Evolutionary conservation across 345 rosid genomes (phyloP), one percentile per base, ranked within the genome.

Genomic region (Sisymbrium altissimum): DNA sequence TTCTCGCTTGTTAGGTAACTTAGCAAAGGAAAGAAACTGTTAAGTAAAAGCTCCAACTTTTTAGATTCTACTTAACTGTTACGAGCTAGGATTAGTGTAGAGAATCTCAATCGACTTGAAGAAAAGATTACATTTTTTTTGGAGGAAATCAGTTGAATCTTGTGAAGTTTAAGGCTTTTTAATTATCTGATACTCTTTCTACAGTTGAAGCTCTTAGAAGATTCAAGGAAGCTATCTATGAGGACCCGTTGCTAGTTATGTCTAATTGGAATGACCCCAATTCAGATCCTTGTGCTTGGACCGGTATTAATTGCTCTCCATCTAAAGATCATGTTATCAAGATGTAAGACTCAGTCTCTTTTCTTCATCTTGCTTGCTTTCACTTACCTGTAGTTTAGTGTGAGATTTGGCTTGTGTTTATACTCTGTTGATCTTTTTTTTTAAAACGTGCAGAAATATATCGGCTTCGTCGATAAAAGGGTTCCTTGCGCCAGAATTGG

Each of bases 251-350:
- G 55, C 59, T 80, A 78, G 88, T 88, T 80, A 81, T 90, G 76
- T 85, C 96, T 52, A 88, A 82, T 77, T 96, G 98, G 98, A 86
- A 92, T 81, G 79, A 81, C 58, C 81, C 87, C 54, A 89, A 85
- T 82, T 86, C 85, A 64, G 86, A 89, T 92, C 98, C 96, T 56
- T 96, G 99, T 78, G 83, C 75, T 67, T 96, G 98, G 99, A 48
- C 62, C 18, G 97, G 97, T 72, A 35, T 96, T 78, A 60, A 70
- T 43, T 96, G 98, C 73, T 81, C 86, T 18, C 55, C 25, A 13
- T 62, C 74, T 67, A 79, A 88, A 75, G 88, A 86, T 71, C 97
- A 89, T 84, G 93, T 96, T 38, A 57, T 82, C 52, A 92, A 84
- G 84, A 86, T 96, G 99, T 96, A 83, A 88, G 87, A 40, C 30